These are phyloP conservation scores for Collybia sp. DNA, from an alignment of 768 basidiomycete genomes.

Conservation along the genomic window DNA sequence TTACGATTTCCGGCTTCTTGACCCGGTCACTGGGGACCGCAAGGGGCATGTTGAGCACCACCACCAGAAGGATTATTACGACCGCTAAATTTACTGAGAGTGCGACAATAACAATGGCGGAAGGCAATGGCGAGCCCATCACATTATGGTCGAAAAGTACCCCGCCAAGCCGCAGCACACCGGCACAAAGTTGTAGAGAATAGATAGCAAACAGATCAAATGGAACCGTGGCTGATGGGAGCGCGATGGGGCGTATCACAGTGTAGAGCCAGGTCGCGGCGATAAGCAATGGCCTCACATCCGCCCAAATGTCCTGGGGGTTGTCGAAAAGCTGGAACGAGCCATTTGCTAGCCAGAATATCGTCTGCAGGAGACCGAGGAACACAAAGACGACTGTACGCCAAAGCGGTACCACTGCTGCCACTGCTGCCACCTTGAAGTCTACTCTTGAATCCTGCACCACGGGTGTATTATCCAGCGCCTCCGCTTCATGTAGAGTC, in stretches of 20 bases:
- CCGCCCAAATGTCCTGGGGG: conserved; percentile 21
- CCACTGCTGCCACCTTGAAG: background rate
- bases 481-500: conserved; percentile 37
- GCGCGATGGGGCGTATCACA: conserved; percentile 46
- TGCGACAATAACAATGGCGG: conserved; percentile 19
- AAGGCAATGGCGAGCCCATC: conserved; percentile 36
- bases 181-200: conserved; percentile 38
- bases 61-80: conserved; percentile 33
- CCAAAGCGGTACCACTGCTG: background rate
- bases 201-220: conserved; percentile 62
- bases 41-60: conserved; percentile 61
- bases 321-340: background rate
- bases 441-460: conserved; percentile 3
- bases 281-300: conserved; percentile 38
- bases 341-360: background rate
- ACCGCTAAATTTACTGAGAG: conserved; percentile 39
- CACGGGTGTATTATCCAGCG: conserved; percentile 14
- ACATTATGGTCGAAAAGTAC: conserved; percentile 46
- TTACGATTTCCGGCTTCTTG: conserved; percentile 56
- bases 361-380: background rate
- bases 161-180: conserved; percentile 47
- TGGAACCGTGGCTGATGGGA: conserved; percentile 55
- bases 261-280: conserved; percentile 67
- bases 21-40: conserved; percentile 52
- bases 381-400: background rate